Evolutionary conservation across 2,329 filamentous ascomycete species (phyloP).

Genomic region (Apiospora aurea): DNA sequence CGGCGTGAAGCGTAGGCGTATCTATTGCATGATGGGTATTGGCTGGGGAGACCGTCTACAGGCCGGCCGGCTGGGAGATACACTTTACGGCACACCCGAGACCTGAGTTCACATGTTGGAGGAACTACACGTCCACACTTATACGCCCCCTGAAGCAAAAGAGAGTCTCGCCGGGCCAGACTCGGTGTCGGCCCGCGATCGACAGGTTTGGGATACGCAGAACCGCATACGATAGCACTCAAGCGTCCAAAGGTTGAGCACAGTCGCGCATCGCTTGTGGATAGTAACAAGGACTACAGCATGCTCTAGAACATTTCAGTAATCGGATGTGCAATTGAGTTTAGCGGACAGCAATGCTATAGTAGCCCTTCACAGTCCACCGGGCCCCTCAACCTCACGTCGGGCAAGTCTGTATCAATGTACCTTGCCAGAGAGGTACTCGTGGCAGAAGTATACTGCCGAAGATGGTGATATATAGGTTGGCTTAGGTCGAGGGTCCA

Average conservation of each 20-base stretch:
- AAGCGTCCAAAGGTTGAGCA: neutral
- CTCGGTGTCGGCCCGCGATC: neutral
- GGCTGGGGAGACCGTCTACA: neutral
- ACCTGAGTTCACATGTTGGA: neutral
- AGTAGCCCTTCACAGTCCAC: neutral
- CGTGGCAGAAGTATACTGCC: neutral
- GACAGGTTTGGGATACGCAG: neutral
- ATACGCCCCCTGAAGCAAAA: neutral
- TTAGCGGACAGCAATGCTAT: neutral
- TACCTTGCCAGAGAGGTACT: constrained; percentile 8
- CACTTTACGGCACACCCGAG: neutral
- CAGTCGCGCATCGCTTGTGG: neutral
- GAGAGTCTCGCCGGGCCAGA: neutral
- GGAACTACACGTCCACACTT: neutral
- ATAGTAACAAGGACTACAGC: neutral
- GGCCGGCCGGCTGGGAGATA: neutral
- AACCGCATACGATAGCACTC: neutral
- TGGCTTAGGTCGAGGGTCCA: neutral
- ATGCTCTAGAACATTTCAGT: neutral
- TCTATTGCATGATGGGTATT: neutral
- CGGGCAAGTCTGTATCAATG: neutral
- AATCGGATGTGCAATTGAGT: constrained; percentile 7
- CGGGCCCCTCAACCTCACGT: neutral
- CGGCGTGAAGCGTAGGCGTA: neutral
- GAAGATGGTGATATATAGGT: neutral